A percentile compares a stretch with the other conserved stretches of the same genome.
These are phyloP conservation scores for Suillus brevipes DNA, from an alignment of 768 basidiomycete genomes.

Conservation along the genomic window DNA sequence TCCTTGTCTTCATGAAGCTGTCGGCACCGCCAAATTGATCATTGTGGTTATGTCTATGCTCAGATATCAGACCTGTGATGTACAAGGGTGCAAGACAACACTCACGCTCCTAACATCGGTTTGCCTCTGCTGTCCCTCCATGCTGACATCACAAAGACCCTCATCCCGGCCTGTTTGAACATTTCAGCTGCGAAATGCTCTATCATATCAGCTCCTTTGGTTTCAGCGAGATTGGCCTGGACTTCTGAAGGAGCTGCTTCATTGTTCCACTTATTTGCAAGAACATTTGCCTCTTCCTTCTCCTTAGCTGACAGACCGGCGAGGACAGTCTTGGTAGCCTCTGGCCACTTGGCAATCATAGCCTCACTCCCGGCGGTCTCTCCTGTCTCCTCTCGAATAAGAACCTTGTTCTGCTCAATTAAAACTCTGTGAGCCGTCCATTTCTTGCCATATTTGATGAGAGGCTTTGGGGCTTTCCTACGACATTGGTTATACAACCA, in stretches of 20 bases:
- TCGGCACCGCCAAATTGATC: too few relatives aligned
- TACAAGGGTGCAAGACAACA: too few relatives aligned
- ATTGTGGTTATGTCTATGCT: too few relatives aligned
- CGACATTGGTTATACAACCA: background rate
- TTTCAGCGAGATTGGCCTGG: background rate
- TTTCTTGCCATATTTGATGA: background rate
- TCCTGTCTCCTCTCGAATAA: background rate
- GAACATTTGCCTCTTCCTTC: background rate
- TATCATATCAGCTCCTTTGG: background rate
- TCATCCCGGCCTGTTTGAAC: background rate
- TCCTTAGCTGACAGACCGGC: background rate
- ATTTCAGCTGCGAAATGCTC: background rate
- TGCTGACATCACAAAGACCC: background rate
- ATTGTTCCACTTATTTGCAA: background rate
- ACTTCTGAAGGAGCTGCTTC: background rate
- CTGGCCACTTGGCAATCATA: background rate
- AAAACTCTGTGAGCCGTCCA: background rate
- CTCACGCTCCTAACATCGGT: too few relatives aligned
- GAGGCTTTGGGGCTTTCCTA: background rate
- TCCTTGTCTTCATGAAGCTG: too few relatives aligned
- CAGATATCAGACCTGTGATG: too few relatives aligned
- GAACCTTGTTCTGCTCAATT: background rate
- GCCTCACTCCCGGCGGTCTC: background rate
- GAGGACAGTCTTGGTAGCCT: background rate
- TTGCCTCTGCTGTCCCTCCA: too few relatives aligned